A percentile compares a stretch with the other conserved stretches of the same genome.
These are phyloP conservation scores for Ricinus communis DNA, from an alignment of 345 rosid species.

Conservation along the genomic window DNA sequence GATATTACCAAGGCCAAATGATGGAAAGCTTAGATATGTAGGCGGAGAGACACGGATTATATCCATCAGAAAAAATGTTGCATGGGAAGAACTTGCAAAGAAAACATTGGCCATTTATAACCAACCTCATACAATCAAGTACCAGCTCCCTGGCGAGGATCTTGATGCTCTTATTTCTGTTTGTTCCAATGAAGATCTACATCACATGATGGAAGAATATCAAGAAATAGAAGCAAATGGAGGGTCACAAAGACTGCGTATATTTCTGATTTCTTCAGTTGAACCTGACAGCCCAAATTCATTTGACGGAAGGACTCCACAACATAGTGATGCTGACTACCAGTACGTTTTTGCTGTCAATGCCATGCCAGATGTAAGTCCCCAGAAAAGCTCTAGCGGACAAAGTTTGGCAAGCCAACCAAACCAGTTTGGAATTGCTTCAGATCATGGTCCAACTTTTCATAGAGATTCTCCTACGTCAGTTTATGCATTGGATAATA, in stretches of 20 bases:
- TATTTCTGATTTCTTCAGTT: slow-evolving; percentile 60
- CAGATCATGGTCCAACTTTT: slow-evolving; percentile 46
- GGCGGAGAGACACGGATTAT: slow-evolving; percentile 91
- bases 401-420: slow-evolving; percentile 49
- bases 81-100: slow-evolving; percentile 58
- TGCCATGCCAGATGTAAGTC: slow-evolving; percentile 54
- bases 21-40: slow-evolving; percentile 81
- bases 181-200: slow-evolving; percentile 81
- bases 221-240: slow-evolving; percentile 57
- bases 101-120: slow-evolving; percentile 65
- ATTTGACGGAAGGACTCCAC: slow-evolving; percentile 41
- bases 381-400: slow-evolving; percentile 49
- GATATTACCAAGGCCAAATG: slow-evolving; percentile 75
- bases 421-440: slow-evolving; percentile 46
- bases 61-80: slow-evolving; percentile 51
- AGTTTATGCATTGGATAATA: slow-evolving; percentile 42
- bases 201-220: slow-evolving; percentile 78
- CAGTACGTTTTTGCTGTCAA: slow-evolving; percentile 72
- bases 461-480: slow-evolving; percentile 49
- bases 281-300: slow-evolving; percentile 60
- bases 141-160: slow-evolving; percentile 94
- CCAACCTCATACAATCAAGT: slow-evolving; percentile 74
- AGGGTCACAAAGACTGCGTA: slow-evolving; percentile 68
- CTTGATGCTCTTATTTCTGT: slow-evolving; percentile 86
- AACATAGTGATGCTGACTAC: slow-evolving; percentile 47